These are phyloP conservation scores for Setaria viridis DNA, from an alignment of 202 grass and related monocot species.

Conservation along the genomic window DNA sequence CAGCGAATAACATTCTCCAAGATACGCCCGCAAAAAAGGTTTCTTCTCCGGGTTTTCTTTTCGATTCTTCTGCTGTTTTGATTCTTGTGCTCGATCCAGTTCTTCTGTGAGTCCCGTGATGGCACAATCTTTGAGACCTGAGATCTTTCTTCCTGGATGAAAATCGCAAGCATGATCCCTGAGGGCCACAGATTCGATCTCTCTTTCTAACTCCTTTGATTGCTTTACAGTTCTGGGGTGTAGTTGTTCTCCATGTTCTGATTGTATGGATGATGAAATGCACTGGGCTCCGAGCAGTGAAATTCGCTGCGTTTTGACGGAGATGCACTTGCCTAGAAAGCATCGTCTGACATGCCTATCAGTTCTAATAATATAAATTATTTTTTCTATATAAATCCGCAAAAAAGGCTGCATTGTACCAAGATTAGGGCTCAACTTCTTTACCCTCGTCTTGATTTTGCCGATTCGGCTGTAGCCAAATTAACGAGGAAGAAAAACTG, in stretches of 20 bases:
- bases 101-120: constrained; percentile 62
- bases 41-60: not conserved
- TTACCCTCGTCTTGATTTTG: constrained; percentile 51
- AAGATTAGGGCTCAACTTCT: constrained; percentile 32
- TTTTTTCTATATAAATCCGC: accelerated
- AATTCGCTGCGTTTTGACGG: constrained; percentile 62
- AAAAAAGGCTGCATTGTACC: constrained; percentile 61
- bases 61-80: not conserved
- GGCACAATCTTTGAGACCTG: constrained; percentile 99
- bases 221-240: not conserved
- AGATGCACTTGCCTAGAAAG: constrained; percentile 95
- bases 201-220: not conserved
- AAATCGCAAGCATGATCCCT: constrained; percentile 73
- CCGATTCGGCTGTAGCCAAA: constrained; percentile 60
- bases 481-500: constrained; percentile 61
- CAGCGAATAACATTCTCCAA: constrained; percentile 86
- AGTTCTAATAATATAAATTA: not conserved
- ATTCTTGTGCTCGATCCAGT: not conserved
- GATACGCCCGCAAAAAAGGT: not conserved
- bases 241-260: not conserved
- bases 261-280: constrained; percentile 76
- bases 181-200: constrained; percentile 45
- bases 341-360: constrained; percentile 59
- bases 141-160: constrained; percentile 73
- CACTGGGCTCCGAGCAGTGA: constrained; percentile 96